Conservation (phyloP, 1,284 basidiomycete species). For the Ganoderma boninense region DNA sequence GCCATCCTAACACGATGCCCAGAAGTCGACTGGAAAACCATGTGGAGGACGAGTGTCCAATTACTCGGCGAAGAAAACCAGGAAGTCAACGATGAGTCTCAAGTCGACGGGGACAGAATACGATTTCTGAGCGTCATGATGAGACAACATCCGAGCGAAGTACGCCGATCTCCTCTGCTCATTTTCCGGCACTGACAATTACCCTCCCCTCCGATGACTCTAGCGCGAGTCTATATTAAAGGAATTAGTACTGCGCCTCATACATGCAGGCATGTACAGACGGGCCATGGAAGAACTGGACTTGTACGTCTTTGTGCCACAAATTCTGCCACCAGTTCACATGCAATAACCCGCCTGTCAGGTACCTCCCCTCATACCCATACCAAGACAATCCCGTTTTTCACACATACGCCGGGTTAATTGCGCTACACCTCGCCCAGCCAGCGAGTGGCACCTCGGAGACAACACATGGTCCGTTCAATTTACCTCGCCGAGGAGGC, state of each 20-base stretch:
- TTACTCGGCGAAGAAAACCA: constrained; percentile 50
- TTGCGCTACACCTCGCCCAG: constrained; percentile 70
- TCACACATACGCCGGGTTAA: constrained; percentile 84
- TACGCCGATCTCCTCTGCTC: constrained; percentile 39
- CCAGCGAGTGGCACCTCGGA: constrained; percentile 28
- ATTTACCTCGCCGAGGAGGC: not conserved
- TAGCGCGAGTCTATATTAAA: constrained; percentile 80
- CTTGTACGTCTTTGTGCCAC: constrained; percentile 58
- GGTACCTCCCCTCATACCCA: constrained; percentile 86
- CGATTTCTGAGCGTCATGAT: constrained; percentile 75
- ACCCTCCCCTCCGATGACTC: constrained; percentile 11
- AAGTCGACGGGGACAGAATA: constrained; percentile 50
- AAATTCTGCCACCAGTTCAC: constrained; percentile 9
- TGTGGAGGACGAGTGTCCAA: constrained; percentile 79
- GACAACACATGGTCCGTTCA: constrained; percentile 26
- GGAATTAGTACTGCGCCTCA: constrained; percentile 76
- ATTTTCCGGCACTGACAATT: constrained; percentile 5
- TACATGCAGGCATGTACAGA: constrained; percentile 61
- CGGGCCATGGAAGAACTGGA: constrained; percentile 87
- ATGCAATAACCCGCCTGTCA: constrained; percentile 41
- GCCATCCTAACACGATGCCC: constrained; percentile 83
- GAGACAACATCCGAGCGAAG: constrained; percentile 70
- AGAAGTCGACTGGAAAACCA: constrained; percentile 79
- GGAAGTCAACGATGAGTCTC: constrained; percentile 8
- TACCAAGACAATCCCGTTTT: constrained; percentile 83